Conservation (phyloP, 345 rosid species). For the Syzygium aqueum region DNA sequence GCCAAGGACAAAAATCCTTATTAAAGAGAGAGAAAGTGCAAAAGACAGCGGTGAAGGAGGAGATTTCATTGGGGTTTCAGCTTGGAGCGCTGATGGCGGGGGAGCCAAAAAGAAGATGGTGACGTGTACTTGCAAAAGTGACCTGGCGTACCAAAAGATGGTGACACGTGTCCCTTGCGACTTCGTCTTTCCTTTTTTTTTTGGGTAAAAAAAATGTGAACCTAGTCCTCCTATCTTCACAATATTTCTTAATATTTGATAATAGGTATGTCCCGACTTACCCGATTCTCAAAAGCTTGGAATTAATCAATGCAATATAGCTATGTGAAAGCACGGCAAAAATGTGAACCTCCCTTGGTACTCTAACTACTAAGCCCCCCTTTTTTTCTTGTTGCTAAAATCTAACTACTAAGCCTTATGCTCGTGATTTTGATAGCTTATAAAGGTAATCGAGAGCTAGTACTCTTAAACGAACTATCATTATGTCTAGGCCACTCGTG, state of each 20-base stretch:
- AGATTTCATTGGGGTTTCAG: neutral
- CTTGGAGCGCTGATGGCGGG: neutral
- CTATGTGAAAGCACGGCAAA: neutral
- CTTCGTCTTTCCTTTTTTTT: neutral
- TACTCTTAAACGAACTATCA: neutral
- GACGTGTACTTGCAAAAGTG: neutral
- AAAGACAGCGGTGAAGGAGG: neutral
- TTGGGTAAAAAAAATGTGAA: neutral
- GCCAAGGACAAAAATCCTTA: neutral
- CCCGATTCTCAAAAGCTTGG: neutral
- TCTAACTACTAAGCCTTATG: neutral
- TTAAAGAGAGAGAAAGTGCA: neutral
- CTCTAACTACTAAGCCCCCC: neutral
- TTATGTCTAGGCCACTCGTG: neutral
- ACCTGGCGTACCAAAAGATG: neutral
- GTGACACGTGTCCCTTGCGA: neutral
- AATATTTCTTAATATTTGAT: neutral
- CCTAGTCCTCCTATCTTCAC: neutral
- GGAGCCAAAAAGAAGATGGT: neutral
- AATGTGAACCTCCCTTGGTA: neutral
- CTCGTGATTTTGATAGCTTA: neutral
- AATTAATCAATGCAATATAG: neutral
- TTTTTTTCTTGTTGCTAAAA: no score
- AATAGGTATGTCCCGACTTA: neutral
- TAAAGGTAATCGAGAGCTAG: no score